These are phyloP conservation scores for Macrolepiota dolichaula DNA, from an alignment of 768 basidiomycete genomes.

Conservation along the genomic window DNA sequence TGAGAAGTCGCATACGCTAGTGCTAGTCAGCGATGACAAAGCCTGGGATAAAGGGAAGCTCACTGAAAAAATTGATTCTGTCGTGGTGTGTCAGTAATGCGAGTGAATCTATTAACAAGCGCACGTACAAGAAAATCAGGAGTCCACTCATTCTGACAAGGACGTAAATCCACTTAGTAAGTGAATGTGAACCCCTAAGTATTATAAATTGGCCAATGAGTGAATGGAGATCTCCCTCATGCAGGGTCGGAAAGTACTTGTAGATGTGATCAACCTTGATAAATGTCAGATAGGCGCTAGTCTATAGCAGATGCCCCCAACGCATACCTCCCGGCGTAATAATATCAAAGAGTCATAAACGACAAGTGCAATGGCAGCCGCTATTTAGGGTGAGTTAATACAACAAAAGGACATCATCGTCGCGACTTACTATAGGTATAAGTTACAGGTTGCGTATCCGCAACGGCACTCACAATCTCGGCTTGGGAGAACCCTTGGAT, in stretches of 20 bases:
- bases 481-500: neutral
- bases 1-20: neutral
- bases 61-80: slow-evolving; percentile 4
- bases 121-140: neutral
- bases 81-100: neutral
- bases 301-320: neutral
- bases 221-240: neutral
- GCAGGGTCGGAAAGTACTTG: neutral
- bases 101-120: neutral
- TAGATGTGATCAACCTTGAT: neutral
- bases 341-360: slow-evolving; percentile 1
- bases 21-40: neutral
- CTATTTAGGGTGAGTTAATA: neutral
- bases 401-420: neutral
- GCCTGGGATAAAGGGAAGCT: neutral
- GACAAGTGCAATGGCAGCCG: neutral
- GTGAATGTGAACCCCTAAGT: neutral
- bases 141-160: neutral
- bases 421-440: neutral
- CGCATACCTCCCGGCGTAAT: neutral
- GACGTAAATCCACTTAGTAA: slow-evolving; percentile 4
- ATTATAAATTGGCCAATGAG: neutral
- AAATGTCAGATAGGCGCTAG: neutral
- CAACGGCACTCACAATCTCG: neutral
- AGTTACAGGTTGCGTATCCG: neutral